These are phyloP conservation scores for Fulvia fulva DNA, from an alignment of 2,329 filamentous ascomycete species.

Conservation along the genomic window DNA sequence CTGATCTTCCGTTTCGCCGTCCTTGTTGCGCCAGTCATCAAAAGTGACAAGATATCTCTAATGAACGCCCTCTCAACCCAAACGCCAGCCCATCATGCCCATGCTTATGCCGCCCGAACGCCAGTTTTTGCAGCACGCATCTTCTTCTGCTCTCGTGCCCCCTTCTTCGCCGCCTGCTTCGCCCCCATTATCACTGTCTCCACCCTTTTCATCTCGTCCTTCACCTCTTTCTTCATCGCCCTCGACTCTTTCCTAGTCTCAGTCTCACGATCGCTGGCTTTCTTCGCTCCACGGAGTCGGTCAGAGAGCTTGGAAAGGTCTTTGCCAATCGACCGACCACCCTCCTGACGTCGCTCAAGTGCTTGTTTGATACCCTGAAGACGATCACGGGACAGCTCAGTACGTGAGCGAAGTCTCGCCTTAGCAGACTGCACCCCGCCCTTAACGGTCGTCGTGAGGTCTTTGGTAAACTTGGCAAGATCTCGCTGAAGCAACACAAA, in stretches of 20 bases:
- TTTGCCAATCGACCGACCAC: background rate
- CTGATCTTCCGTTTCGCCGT: background rate
- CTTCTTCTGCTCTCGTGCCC: background rate
- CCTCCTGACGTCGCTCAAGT: background rate
- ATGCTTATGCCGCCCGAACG: background rate
- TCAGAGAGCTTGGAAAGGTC: background rate
- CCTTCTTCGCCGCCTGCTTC: background rate
- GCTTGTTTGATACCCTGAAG: constrained; percentile 15
- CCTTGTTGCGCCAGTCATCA: background rate
- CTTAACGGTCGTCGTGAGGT: constrained; percentile 16
- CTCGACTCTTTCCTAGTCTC: background rate
- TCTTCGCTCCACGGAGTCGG: background rate
- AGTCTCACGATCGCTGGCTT: background rate
- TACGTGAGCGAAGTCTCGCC: constrained; percentile 13
- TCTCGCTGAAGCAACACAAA: constrained; percentile 16
- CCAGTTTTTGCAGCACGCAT: background rate
- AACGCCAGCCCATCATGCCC: background rate
- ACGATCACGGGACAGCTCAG: constrained; percentile 14
- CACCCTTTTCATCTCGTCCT: background rate
- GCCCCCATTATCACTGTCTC: background rate
- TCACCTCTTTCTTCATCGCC: background rate
- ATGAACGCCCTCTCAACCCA: background rate
- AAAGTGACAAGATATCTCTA: background rate
- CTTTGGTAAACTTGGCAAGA: constrained; percentile 18
- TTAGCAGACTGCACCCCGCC: constrained; percentile 12